Evolutionary conservation across 768 basidiomycete genomes (phyloP).

Genomic region (Rhodotorula diobovata): DNA sequence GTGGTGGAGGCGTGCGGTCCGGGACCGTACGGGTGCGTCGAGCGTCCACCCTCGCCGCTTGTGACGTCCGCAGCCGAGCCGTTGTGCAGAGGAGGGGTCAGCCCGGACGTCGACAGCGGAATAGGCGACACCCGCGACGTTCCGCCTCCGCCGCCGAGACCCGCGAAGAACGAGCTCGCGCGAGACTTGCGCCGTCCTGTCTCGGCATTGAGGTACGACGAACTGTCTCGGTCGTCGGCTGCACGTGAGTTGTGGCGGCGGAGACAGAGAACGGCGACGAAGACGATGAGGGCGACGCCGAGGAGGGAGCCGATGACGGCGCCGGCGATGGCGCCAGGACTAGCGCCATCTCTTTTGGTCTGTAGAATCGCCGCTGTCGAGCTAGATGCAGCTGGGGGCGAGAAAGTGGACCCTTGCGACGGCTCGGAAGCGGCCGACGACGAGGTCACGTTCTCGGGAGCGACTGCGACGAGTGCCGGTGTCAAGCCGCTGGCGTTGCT

Average conservation of each 20-base stretch:
- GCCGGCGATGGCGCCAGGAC: neutral
- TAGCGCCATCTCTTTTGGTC: neutral
- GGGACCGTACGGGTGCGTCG: neutral
- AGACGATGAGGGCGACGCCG: neutral
- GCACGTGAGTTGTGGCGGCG: neutral
- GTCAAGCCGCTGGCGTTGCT: neutral
- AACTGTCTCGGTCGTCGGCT: neutral
- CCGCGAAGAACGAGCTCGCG: neutral
- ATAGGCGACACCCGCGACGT: neutral
- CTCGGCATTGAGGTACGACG: constrained; percentile 8
- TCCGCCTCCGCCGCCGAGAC: neutral
- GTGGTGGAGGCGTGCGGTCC: neutral
- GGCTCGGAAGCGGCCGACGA: neutral
- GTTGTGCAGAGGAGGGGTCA: neutral
- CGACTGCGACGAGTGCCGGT: neutral
- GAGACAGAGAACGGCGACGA: neutral
- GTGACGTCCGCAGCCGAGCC: too few relatives aligned
- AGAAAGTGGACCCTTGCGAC: neutral
- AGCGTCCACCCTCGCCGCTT: neutral
- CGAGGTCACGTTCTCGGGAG: neutral
- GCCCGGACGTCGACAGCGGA: neutral
- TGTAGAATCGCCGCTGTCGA: neutral
- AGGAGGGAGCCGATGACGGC: neutral
- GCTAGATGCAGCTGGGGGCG: neutral
- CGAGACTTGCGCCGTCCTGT: neutral